Percentiles rank a stretch among this genome's conserved stretches.
Conservation (phyloP, 768 basidiomycete species). For the Russula vinacea region DNA sequence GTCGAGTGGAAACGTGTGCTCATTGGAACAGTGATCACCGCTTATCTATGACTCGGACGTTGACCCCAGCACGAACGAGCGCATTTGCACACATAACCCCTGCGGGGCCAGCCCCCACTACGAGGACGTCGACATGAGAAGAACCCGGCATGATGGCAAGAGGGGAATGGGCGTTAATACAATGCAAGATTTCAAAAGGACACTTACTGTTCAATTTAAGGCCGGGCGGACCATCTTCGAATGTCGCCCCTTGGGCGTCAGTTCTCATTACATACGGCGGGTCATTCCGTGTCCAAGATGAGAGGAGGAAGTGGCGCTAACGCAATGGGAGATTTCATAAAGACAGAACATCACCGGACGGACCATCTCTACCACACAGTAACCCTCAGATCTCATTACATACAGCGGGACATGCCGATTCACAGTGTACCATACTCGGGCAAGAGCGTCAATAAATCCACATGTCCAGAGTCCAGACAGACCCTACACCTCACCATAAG, state of each 20-base stretch:
- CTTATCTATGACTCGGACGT: constrained; percentile 59
- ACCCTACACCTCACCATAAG: constrained; percentile 28
- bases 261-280: background rate
- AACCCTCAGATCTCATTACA: too few species aligned
- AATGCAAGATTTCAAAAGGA: background rate
- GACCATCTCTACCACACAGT: too few species aligned
- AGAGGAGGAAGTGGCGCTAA: too few species aligned
- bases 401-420: background rate
- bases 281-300: background rate
- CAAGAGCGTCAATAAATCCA: constrained; percentile 7
- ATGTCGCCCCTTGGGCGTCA: background rate
- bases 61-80: constrained; percentile 53
- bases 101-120: constrained; percentile 59
- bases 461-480: background rate
- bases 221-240: constrained; percentile 1
- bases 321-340: too few species aligned
- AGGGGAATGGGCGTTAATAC: background rate
- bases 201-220: background rate
- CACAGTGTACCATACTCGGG: background rate
- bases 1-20: background rate
- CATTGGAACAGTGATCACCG: constrained; percentile 36
- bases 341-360: too few species aligned
- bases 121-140: constrained; percentile 54
- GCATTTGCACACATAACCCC: constrained; percentile 71
- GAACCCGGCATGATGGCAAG: constrained; percentile 32